These are phyloP conservation scores for Chrysoporthe puriensis DNA, from an alignment of 2,329 filamentous ascomycete species.

Conservation along the genomic window DNA sequence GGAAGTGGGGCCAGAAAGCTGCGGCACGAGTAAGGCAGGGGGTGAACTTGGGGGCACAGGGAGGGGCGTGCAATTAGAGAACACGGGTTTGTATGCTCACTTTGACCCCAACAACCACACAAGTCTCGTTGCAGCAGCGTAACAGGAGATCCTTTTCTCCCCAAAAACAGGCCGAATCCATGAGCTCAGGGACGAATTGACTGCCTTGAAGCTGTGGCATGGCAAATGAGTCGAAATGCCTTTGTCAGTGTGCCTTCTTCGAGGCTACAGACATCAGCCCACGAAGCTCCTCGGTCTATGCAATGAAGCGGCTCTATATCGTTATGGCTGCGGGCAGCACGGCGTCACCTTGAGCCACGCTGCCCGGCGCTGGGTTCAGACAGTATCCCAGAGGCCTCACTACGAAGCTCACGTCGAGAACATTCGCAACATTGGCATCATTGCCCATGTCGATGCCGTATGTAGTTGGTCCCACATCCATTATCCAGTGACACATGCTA, in stretches of 20 bases:
- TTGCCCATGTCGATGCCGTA: conserved; percentile 94
- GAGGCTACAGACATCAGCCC: conserved; percentile 16
- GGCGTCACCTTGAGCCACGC: conserved; percentile 8
- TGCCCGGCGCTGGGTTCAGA: conserved; percentile 19
- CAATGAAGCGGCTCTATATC: conserved; percentile 15
- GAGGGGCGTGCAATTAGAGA: conserved; percentile 14
- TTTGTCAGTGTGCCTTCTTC: conserved; percentile 24
- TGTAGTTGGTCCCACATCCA: conserved; percentile 33
- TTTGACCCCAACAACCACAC: conserved; percentile 3
- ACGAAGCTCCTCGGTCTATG: conserved; percentile 19
- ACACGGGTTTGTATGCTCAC: not conserved
- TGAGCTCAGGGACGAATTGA: conserved; percentile 1
- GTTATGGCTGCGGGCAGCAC: conserved; percentile 13
- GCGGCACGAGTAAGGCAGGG: not conserved
- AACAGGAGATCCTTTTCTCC: too few relatives aligned
- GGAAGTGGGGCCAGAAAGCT: conserved; percentile 9
- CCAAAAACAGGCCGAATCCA: not conserved
- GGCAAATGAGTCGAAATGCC: conserved; percentile 26
- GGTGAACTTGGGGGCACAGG: not conserved
- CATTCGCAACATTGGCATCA: conserved; percentile 95
- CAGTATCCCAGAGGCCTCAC: conserved; percentile 29
- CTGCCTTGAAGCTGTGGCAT: conserved; percentile 1
- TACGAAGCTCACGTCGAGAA: conserved; percentile 53
- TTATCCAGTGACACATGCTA: not conserved
- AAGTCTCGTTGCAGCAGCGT: not conserved